phyloP scores from a whole-genome alignment of 2,329 filamentous ascomycete genomes.

The Drechslerella coelobrocha region DNA sequence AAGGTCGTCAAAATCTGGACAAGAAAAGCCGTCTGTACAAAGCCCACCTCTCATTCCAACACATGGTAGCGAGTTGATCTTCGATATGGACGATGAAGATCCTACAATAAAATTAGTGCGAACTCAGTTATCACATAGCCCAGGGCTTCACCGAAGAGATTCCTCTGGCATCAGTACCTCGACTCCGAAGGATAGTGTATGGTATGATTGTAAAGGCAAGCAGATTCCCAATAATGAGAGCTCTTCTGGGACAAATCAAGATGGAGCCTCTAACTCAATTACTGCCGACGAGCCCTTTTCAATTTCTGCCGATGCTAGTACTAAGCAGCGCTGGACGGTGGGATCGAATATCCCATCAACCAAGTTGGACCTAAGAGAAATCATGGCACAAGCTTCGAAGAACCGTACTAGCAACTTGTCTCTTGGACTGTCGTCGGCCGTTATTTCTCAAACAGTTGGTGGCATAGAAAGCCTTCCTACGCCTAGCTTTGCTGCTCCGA shows the following conservation, averaged over 20 bases:
- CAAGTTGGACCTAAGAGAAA: slow-evolving; percentile 76
- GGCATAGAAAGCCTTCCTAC: slow-evolving; percentile 50
- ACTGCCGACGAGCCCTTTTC: too few species aligned
- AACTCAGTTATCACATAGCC: slow-evolving; percentile 32
- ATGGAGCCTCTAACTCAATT: neutral
- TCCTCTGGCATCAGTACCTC: slow-evolving; percentile 14
- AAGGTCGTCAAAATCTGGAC: slow-evolving; percentile 61
- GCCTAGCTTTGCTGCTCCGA: slow-evolving; percentile 56
- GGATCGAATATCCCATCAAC: slow-evolving; percentile 64
- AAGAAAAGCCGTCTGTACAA: slow-evolving; percentile 70
- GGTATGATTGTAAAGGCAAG: slow-evolving; percentile 59
- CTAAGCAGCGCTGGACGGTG: slow-evolving; percentile 33
- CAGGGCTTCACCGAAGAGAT: slow-evolving; percentile 22
- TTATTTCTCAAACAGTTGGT: slow-evolving; percentile 58
- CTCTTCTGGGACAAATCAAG: neutral
- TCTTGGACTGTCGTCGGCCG: slow-evolving; percentile 62
- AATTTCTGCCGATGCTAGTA: too few species aligned
- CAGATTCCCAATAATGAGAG: slow-evolving; percentile 49
- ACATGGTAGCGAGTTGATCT: slow-evolving; percentile 77
- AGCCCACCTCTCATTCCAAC: slow-evolving; percentile 71
- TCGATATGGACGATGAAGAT: slow-evolving; percentile 88
- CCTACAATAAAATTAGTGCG: slow-evolving; percentile 44
- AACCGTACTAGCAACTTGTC: slow-evolving; percentile 64
- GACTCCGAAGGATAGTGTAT: slow-evolving; percentile 55
- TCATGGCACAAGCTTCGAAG: slow-evolving; percentile 71